These are phyloP conservation scores for Melanomma pulvis-pyrius DNA, from an alignment of 495 filamentous ascomycete genomes.

Conservation along the genomic window DNA sequence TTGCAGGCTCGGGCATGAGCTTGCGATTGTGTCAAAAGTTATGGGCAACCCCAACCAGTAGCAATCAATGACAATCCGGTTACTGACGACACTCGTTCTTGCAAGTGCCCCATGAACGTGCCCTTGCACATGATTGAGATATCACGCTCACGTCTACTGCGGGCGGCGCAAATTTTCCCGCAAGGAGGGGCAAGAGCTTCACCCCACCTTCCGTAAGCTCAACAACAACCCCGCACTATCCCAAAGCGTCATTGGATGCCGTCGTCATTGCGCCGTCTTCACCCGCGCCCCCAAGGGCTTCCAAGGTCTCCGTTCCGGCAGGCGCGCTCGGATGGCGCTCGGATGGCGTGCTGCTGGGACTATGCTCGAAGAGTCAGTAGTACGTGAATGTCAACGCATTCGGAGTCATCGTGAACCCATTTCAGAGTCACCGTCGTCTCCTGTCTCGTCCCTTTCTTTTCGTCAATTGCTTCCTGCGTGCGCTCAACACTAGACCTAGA, in stretches of 20 bases:
- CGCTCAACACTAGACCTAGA: no score
- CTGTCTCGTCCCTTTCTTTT: no score
- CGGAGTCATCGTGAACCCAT: no score
- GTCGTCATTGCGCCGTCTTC: neutral
- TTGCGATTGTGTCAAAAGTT: slow-evolving; percentile 1
- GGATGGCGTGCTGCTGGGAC: no score
- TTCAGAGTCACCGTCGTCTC: no score
- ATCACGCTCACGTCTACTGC: neutral
- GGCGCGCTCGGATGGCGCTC: no score
- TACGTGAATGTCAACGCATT: no score
- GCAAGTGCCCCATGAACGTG: neutral
- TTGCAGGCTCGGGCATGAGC: neutral
- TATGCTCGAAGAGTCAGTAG: no score
- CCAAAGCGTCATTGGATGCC: slow-evolving; percentile 1
- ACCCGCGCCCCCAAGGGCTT: neutral
- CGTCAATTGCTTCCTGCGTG: no score
- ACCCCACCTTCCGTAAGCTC: slow-evolving; percentile 22
- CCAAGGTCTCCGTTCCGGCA: neutral
- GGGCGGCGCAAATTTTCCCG: slow-evolving; percentile 11
- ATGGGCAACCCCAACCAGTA: slow-evolving; percentile 7
- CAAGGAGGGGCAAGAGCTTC: slow-evolving; percentile 22
- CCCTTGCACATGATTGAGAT: neutral
- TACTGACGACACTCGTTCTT: neutral
- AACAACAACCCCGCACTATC: slow-evolving; percentile 30
- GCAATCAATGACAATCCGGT: slow-evolving; percentile 12